Conservation (phyloP, 768 basidiomycete species). For the Pleurotus cornucopiae region DNA sequence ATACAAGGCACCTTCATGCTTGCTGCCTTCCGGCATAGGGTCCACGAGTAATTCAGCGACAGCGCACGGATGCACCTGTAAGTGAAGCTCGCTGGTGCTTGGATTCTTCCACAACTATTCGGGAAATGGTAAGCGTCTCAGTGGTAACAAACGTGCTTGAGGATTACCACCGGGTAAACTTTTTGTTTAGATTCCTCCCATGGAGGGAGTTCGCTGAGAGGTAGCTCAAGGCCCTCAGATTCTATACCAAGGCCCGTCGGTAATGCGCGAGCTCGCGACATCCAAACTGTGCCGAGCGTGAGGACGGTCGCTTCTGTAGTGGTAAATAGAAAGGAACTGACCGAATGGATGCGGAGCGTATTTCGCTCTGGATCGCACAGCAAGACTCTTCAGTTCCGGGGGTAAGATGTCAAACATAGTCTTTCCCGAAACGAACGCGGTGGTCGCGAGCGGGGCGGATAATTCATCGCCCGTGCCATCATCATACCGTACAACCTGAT, state of each 20-base stretch:
- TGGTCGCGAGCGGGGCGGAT: conserved; percentile 79
- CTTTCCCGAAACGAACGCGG: conserved; percentile 77
- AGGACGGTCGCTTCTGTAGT: neutral
- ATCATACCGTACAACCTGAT: conserved; percentile 71
- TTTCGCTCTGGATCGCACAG: conserved; percentile 68
- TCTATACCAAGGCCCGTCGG: conserved; percentile 84
- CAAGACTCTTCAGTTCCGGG: conserved; percentile 68
- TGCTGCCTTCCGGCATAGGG: conserved; percentile 64
- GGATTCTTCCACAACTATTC: conserved; percentile 89
- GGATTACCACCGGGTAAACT: conserved; percentile 55
- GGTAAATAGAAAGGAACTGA: neutral
- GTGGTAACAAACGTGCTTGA: conserved; percentile 21
- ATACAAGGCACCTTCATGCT: conserved; percentile 62
- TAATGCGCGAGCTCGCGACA: conserved; percentile 69
- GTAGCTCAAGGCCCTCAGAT: conserved; percentile 68
- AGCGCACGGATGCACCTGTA: conserved; percentile 88
- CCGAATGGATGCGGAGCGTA: conserved; percentile 84
- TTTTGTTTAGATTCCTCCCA: conserved; percentile 80
- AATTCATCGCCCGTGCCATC: conserved; percentile 87
- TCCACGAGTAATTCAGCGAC: conserved; percentile 62
- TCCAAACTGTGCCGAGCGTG: conserved; percentile 50
- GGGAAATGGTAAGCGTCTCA: neutral
- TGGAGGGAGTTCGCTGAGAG: conserved; percentile 60
- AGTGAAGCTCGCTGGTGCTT: conserved; percentile 73
- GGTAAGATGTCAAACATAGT: conserved; percentile 83